These are phyloP conservation scores for Daldinia eschscholtzii DNA, from an alignment of 2,329 filamentous ascomycete genomes.

Conservation along the genomic window DNA sequence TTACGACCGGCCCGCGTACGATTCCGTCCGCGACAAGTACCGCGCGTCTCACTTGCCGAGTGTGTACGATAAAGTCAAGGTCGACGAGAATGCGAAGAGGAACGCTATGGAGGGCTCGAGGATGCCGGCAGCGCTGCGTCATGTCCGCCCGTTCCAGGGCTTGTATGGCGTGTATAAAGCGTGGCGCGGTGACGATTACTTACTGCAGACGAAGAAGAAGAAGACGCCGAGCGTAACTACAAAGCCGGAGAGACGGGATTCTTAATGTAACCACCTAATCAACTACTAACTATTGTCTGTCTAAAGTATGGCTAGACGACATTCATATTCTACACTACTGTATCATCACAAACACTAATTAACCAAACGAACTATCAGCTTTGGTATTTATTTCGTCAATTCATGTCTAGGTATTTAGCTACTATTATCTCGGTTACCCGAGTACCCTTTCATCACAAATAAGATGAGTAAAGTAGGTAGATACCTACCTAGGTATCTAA, in stretches of 20 bases:
- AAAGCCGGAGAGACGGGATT: slow-evolving; percentile 3
- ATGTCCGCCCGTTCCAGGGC: slow-evolving; percentile 60
- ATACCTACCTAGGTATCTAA: not conserved
- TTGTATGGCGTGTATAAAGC: slow-evolving; percentile 62
- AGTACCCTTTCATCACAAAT: not conserved
- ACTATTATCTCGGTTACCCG: not conserved
- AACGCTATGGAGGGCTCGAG: slow-evolving; percentile 51
- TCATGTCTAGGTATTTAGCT: slow-evolving; percentile 25
- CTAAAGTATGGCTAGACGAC: not conserved
- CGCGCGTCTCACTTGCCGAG: slow-evolving; percentile 69
- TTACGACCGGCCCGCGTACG: slow-evolving; percentile 72
- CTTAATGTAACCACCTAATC: not conserved
- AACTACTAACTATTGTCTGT: not conserved
- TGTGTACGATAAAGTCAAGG: slow-evolving; percentile 76
- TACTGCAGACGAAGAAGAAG: slow-evolving; percentile 54
- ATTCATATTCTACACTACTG: not conserved
- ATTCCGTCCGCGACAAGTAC: slow-evolving; percentile 69
- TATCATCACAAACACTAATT: slow-evolving; percentile 6
- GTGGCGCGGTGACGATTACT: slow-evolving; percentile 60
- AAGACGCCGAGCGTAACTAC: not conserved
- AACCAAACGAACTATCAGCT: not conserved
- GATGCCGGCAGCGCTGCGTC: slow-evolving; percentile 51
- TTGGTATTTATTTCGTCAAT: slow-evolving; percentile 19
- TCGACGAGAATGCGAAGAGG: slow-evolving; percentile 57
- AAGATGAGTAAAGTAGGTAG: not conserved